Conservation (phyloP, 2,329 filamentous ascomycete species). For the Fusarium fracticaudum region DNA sequence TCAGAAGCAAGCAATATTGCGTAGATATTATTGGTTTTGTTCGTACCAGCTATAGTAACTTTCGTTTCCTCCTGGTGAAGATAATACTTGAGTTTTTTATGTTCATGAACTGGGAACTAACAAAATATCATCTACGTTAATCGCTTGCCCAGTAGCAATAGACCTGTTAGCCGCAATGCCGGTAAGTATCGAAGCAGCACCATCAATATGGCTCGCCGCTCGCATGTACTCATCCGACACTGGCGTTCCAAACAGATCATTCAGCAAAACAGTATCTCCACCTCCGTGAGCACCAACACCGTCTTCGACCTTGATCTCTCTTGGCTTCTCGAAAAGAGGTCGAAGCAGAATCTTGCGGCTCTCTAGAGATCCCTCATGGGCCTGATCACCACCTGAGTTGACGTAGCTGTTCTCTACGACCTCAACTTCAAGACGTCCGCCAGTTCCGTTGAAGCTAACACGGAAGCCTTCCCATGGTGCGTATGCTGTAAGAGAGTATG, state of each 20-base stretch:
- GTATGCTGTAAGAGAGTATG: constrained; percentile 68
- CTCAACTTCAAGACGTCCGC: constrained; percentile 67
- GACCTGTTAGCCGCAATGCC: constrained; percentile 68
- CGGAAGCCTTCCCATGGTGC: constrained; percentile 71
- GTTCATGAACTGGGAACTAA: constrained; percentile 17
- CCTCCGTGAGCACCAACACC: constrained; percentile 68
- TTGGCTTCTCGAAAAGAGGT: constrained; percentile 65
- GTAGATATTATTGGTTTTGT: background rate
- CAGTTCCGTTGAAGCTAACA: constrained; percentile 66
- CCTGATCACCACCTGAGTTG: constrained; percentile 68
- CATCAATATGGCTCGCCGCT: constrained; percentile 67
- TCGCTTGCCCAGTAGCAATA: constrained; percentile 64
- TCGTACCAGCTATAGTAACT: background rate
- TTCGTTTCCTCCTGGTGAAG: background rate
- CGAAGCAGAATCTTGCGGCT: constrained; percentile 59
- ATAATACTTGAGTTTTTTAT: background rate
- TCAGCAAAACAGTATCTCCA: constrained; percentile 65
- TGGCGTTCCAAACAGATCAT: constrained; percentile 65
- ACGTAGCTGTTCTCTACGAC: constrained; percentile 71
- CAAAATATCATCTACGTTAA: constrained; percentile 64
- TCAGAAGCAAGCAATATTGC: background rate
- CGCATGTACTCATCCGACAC: constrained; percentile 61
- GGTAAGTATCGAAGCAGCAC: constrained; percentile 66
- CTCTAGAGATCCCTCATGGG: constrained; percentile 63
- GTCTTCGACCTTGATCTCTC: constrained; percentile 62